Conservation (phyloP, 306 rosid genomes). For the Cucurbita moschata region DNA sequence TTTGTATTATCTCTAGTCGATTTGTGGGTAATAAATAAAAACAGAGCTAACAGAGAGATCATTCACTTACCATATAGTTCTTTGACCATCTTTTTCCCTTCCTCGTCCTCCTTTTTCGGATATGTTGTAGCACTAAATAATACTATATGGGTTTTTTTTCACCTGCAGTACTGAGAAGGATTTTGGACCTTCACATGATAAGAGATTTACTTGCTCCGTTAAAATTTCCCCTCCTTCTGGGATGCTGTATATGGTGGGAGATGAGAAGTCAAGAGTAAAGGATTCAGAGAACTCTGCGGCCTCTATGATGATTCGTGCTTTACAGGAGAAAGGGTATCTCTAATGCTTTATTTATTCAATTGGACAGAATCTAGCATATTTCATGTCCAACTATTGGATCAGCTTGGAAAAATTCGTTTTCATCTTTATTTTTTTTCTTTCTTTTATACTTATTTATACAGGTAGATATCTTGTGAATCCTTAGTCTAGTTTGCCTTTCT, state of each 20-base stretch:
- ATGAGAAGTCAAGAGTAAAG: constrained; percentile 24
- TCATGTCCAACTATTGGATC: no score
- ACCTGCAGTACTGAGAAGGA: constrained; percentile 34
- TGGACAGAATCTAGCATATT: neutral
- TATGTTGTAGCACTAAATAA: neutral
- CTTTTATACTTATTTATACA: neutral
- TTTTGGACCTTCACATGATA: constrained; percentile 47
- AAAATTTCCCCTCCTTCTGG: constrained; percentile 17
- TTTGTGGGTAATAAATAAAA: neutral
- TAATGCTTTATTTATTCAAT: neutral
- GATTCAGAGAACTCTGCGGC: constrained; percentile 67
- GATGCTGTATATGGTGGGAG: constrained; percentile 19
- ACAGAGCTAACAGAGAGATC: neutral
- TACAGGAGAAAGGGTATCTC: constrained; percentile 19
- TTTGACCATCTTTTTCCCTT: neutral
- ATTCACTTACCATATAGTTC: neutral
- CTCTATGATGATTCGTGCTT: constrained; percentile 38
- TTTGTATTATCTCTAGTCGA: neutral
- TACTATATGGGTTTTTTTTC: neutral
- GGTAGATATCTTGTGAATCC: neutral
- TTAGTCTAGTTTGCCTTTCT: neutral
- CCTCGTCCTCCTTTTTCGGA: neutral
- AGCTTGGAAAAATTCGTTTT: no score
- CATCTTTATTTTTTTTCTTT: neutral
- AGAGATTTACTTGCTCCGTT: constrained; percentile 30